These are phyloP conservation scores for Bacterosira constricta DNA, from an alignment of 108 stramenopile genomes.

Conservation along the genomic window DNA sequence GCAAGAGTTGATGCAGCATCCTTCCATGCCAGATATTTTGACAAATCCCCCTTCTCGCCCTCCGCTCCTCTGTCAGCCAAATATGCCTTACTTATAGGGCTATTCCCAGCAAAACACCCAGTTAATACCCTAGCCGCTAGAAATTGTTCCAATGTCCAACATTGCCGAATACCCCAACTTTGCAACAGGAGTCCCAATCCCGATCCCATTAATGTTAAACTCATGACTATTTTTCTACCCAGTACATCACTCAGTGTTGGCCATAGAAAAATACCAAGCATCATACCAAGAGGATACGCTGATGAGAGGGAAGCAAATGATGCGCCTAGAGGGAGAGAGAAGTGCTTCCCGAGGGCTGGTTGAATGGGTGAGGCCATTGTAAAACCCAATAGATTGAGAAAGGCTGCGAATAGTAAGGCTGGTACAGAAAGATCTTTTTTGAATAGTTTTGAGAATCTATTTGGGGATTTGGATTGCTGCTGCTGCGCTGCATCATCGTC, in stretches of 20 bases:
- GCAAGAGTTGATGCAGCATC: conserved; percentile 79
- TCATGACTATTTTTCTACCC: conserved; percentile 65
- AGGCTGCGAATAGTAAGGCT: conserved; percentile 60
- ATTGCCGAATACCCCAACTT: conserved; percentile 46
- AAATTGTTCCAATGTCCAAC: conserved; percentile 57
- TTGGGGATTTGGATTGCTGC: neutral
- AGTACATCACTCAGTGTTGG: conserved; percentile 69
- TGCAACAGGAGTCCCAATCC: conserved; percentile 69
- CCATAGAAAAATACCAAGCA: conserved; percentile 77
- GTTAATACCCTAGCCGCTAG: conserved; percentile 66
- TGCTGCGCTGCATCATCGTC: neutral
- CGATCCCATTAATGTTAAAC: conserved; percentile 55
- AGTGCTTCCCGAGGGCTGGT: conserved; percentile 76
- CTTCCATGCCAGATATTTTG: conserved; percentile 65
- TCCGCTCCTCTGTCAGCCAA: conserved; percentile 69
- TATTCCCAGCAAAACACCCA: conserved; percentile 70
- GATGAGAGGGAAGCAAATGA: conserved; percentile 74
- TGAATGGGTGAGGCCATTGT: conserved; percentile 83
- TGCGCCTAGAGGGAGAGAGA: conserved; percentile 67
- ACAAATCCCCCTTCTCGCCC: conserved; percentile 23
- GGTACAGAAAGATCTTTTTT: conserved; percentile 42
- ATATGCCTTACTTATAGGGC: conserved; percentile 81
- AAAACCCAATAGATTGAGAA: conserved; percentile 80
- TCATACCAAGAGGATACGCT: conserved; percentile 82
- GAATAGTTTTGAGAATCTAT: too few species aligned